These are phyloP conservation scores for Podaxis rugospora DNA, from an alignment of 768 basidiomycete species.

Conservation along the genomic window DNA sequence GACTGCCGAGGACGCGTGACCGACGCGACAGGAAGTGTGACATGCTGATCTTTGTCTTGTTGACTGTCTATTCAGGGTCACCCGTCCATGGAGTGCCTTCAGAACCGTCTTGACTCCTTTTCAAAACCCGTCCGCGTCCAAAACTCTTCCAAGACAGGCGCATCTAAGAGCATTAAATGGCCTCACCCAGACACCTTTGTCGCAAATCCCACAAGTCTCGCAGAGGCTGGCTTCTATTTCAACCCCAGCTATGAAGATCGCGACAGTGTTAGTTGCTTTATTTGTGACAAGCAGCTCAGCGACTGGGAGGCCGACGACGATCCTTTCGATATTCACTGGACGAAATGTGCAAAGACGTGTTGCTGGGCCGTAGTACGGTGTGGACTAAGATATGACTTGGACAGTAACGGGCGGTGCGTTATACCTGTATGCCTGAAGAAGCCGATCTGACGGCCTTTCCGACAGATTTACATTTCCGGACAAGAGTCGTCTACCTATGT, in stretches of 20 bases:
- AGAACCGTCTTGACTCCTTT: slow-evolving; percentile 67
- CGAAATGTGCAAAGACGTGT: slow-evolving; percentile 61
- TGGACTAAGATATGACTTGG: slow-evolving; percentile 54
- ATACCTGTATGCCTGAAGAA: background rate
- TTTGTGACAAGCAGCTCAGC: slow-evolving; percentile 76
- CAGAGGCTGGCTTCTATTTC: slow-evolving; percentile 90
- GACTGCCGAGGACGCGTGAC: slow-evolving; percentile 27
- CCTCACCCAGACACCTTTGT: slow-evolving; percentile 62
- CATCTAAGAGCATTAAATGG: slow-evolving; percentile 61
- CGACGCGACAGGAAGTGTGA: slow-evolving; percentile 24
- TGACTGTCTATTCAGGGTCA: slow-evolving; percentile 5
- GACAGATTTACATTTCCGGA: slow-evolving; percentile 57
- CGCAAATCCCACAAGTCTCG: slow-evolving; percentile 71
- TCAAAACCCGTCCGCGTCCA: slow-evolving; percentile 57
- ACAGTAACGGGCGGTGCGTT: slow-evolving; percentile 51
- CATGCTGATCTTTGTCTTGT: slow-evolving; percentile 9
- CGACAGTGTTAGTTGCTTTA: slow-evolving; percentile 80
- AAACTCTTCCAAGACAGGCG: slow-evolving; percentile 44
- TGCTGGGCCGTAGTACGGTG: slow-evolving; percentile 83
- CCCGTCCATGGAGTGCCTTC: slow-evolving; percentile 45
- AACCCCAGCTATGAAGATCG: slow-evolving; percentile 60
- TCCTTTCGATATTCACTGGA: slow-evolving; percentile 79
- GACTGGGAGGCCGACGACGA: slow-evolving; percentile 87
- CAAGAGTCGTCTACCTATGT: slow-evolving; percentile 58
- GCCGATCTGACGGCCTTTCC: slow-evolving; percentile 4